Evolutionary conservation across 129 eudicot genomes (phyloP).

Genomic region (Mikania micrantha): DNA sequence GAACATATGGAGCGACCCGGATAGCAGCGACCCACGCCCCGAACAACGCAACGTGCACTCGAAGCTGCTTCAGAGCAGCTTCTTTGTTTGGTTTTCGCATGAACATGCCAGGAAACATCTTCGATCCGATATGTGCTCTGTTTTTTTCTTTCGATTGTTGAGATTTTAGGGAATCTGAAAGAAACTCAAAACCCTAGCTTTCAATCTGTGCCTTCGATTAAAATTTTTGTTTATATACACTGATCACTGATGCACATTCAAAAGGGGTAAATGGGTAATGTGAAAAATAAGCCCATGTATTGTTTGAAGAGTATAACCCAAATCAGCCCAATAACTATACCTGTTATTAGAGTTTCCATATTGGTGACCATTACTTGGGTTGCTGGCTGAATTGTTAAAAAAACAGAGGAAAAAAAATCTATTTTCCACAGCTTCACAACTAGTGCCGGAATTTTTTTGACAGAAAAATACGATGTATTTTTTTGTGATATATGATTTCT

Average conservation of each 20-base stretch:
- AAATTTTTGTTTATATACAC: neutral
- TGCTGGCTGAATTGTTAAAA: no score
- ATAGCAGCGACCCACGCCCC: conserved; percentile 57
- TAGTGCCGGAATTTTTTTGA: no score
- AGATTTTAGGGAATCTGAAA: neutral
- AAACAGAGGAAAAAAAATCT: no score
- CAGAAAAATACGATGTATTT: no score
- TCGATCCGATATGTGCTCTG: conserved; percentile 1
- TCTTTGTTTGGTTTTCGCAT: conserved; percentile 71
- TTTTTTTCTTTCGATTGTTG: conserved; percentile 1
- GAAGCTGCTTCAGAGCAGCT: conserved; percentile 68
- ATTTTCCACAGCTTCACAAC: no score
- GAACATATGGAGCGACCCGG: conserved; percentile 59
- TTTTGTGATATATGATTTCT: no score
- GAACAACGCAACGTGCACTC: conserved; percentile 41
- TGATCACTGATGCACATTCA: neutral
- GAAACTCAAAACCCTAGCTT: conserved; percentile 21
- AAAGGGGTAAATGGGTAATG: neutral
- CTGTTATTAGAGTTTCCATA: no score
- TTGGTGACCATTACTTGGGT: no score
- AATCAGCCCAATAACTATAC: conserved; percentile 12
- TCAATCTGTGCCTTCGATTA: neutral
- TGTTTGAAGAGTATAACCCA: neutral
- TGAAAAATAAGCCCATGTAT: neutral
- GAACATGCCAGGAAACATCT: conserved; percentile 85